Evolutionary conservation across 2,329 filamentous ascomycete species (phyloP).

Genomic region (Parascedosporium putredinis): DNA sequence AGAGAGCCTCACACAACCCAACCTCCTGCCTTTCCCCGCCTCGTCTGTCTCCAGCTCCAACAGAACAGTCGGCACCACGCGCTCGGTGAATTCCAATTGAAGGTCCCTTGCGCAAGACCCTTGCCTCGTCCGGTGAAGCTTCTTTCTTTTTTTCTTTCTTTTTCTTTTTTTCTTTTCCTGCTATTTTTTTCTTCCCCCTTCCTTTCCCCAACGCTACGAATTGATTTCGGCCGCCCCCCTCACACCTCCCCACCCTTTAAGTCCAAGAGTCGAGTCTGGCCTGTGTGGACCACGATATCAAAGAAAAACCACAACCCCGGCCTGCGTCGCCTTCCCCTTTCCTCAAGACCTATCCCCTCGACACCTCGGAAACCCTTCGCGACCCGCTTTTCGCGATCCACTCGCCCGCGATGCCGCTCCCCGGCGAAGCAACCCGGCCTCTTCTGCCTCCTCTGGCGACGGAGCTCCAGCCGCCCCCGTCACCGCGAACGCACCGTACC

Average conservation of each 20-base stretch:
- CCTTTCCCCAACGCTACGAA: not conserved
- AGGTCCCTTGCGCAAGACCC: too few relatives aligned
- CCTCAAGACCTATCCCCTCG: too few relatives aligned
- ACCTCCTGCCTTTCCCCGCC: not conserved
- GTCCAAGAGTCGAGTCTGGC: too few relatives aligned
- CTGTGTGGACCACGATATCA: too few relatives aligned
- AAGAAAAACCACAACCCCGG: too few relatives aligned
- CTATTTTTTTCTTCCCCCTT: not conserved
- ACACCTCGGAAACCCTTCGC: too few relatives aligned
- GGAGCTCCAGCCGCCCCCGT: slow-evolving; percentile 44
- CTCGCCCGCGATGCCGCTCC: not conserved
- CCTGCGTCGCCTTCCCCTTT: too few relatives aligned
- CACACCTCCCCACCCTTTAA: too few relatives aligned
- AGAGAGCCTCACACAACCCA: not conserved
- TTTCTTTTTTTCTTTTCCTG: not conserved
- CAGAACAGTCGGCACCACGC: not conserved
- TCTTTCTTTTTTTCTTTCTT: not conserved
- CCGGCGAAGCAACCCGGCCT: not conserved
- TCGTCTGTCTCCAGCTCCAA: not conserved
- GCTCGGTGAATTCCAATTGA: too few relatives aligned
- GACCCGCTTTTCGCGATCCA: too few relatives aligned
- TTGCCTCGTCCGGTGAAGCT: too few relatives aligned
- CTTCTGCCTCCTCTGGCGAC: slow-evolving; percentile 14
- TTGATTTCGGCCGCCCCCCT: too few relatives aligned
- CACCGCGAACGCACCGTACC: slow-evolving; percentile 54